Conservation (phyloP, 768 basidiomycete species). For the Macrolepiota albuminosa region DNA sequence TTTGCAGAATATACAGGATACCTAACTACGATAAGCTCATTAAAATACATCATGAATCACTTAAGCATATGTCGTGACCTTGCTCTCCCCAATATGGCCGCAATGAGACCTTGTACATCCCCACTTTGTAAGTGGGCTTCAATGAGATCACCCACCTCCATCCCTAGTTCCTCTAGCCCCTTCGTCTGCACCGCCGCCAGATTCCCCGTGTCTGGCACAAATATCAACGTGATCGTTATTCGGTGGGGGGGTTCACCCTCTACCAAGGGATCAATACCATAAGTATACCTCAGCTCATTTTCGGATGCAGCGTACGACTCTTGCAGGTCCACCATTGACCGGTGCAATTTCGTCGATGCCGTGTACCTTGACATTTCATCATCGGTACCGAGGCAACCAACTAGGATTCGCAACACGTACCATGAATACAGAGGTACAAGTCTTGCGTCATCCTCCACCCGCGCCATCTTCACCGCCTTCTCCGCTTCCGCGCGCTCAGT, state of each 20-base stretch:
- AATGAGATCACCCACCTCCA: conserved; percentile 55
- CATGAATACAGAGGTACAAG: conserved; percentile 66
- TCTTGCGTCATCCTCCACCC: conserved; percentile 59
- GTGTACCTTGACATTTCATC: conserved; percentile 51
- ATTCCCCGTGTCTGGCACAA: conserved; percentile 63
- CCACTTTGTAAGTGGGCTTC: conserved; percentile 60
- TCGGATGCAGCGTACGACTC: conserved; percentile 60
- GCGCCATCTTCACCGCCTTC: conserved; percentile 53
- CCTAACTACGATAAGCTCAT: background rate
- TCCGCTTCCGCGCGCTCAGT: conserved; percentile 66
- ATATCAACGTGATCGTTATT: conserved; percentile 56
- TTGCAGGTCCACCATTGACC: conserved; percentile 53
- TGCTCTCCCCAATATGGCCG: conserved; percentile 51
- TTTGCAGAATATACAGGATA: background rate
- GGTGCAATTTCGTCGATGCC: conserved; percentile 62
- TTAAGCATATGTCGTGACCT: conserved; percentile 12
- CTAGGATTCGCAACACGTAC: conserved; percentile 31
- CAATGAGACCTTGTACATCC: conserved; percentile 61
- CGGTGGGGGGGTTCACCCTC: conserved; percentile 23
- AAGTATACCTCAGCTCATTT: conserved; percentile 73
- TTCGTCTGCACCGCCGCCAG: conserved; percentile 55
- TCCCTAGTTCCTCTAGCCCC: conserved; percentile 45
- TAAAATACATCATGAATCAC: background rate
- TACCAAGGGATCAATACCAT: conserved; percentile 34
- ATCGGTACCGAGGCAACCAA: background rate